Conservation (phyloP, 768 basidiomycete species). For the Pholiota conissans region DNA sequence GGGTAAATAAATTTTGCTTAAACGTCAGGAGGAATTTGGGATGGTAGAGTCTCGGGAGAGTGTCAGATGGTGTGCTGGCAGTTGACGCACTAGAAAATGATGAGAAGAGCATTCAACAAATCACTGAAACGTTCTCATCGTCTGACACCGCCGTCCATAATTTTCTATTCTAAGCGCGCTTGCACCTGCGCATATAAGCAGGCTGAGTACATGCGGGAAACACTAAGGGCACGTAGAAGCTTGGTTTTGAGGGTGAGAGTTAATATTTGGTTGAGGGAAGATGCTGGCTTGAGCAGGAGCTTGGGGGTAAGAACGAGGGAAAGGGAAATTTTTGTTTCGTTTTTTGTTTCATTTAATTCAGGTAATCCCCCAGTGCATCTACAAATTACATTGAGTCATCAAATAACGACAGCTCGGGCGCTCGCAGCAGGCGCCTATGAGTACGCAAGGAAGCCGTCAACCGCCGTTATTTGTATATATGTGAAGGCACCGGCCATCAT, state of each 20-base stretch:
- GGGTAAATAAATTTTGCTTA: neutral
- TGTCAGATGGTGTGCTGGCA: neutral
- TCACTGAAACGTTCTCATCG: neutral
- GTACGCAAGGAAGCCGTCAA: neutral
- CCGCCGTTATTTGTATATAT: neutral
- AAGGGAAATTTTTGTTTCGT: too few relatives aligned
- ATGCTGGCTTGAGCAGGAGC: neutral
- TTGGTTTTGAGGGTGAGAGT: neutral
- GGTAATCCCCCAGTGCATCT: neutral
- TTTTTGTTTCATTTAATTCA: neutral
- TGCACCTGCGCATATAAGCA: neutral
- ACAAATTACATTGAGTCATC: neutral
- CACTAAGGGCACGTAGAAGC: neutral
- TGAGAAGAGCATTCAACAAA: neutral
- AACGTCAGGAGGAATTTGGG: neutral
- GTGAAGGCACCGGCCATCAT: neutral
- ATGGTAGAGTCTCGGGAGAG: neutral
- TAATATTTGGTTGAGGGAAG: neutral
- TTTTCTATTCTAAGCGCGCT: neutral
- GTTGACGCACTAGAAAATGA: neutral
- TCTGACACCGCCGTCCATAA: neutral
- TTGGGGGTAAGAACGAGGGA: neutral
- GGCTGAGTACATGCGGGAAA: neutral
- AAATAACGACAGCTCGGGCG: neutral
- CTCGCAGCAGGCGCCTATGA: neutral